Evolutionary conservation across 192 early-diverging fungal genomes (phyloP), one percentile per base, ranked within the genome.

Genomic region (Rhizophlyctis rosea): DNA sequence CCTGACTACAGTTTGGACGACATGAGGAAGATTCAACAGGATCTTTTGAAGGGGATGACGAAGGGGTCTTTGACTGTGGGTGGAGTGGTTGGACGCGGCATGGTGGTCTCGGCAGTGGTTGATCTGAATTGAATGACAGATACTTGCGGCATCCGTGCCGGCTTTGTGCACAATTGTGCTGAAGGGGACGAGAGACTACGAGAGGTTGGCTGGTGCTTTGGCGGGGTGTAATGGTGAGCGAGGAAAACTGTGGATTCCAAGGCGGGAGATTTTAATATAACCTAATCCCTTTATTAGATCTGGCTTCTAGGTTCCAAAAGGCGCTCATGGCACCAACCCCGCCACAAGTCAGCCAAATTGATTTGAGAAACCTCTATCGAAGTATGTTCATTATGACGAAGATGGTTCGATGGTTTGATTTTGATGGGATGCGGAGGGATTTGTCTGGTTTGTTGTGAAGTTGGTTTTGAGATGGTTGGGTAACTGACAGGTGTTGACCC

Each of bases 321-420:
- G n/a, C n/a, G n/a, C n/a, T n/a, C n/a, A n/a, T n/a, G n/a, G n/a
- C n/a, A n/a, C n/a, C n/a, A n/a, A n/a, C n/a, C n/a, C n/a, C n/a
- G n/a, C n/a, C n/a, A n/a, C n/a, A n/a, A n/a, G n/a, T n/a, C n/a
- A n/a, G n/a, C n/a, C n/a, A n/a, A n/a, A n/a, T n/a, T n/a, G n/a
- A n/a, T n/a, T n/a, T n/a, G n/a, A n/a, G n/a, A n/a, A n/a, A n/a
- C n/a, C n/a, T n/a, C n/a, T 72, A 69, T 52, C 81, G 90, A 30
- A 79, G 91, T n/a, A 71, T 92, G 54, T 81, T 89, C 7, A 82
- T 96, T 32, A 76, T 82, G 7, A 87, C 88, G 14, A 68, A 90
- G 44, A 59, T 91, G 4, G 87, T 87, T 44, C 81, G 87, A 29
- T 68, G 92, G 57, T 93, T 90, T 82, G 82, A 90, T 50, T 94